A percentile compares a stretch with the other conserved stretches of the same genome.
These are phyloP conservation scores for Kalmusia sp. DNA, from an alignment of 2,329 filamentous ascomycete species.

Conservation along the genomic window DNA sequence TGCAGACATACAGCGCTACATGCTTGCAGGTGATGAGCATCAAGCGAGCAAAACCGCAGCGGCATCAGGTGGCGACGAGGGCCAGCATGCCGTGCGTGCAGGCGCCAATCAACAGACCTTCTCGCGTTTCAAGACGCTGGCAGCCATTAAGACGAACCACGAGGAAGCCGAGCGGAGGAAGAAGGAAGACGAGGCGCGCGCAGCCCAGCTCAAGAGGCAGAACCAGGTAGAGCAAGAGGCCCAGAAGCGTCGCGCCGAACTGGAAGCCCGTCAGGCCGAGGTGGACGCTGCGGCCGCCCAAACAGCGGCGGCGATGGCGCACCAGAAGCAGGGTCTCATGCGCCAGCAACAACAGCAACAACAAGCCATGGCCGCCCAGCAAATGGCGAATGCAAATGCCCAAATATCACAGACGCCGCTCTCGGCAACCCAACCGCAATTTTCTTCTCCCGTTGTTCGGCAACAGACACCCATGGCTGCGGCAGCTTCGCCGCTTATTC, in stretches of 20 bases:
- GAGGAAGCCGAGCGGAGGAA: conserved; percentile 69
- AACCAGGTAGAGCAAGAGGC: conserved; percentile 43
- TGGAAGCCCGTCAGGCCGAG: conserved; percentile 38
- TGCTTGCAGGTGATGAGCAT: conserved; percentile 90
- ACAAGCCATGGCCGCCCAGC: conserved; percentile 37
- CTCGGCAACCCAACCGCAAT: conserved; percentile 64
- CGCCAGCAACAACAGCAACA: conserved; percentile 58
- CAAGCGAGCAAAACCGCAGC: conserved; percentile 65
- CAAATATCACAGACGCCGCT: conserved; percentile 55
- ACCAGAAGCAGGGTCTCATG: conserved; percentile 41
- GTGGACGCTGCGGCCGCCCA: conserved; percentile 21
- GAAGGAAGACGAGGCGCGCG: conserved; percentile 57
- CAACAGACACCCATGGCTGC: conserved; percentile 55
- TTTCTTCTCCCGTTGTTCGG: conserved; percentile 68
- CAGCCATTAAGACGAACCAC: conserved; percentile 80
- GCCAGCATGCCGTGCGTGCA: conserved; percentile 59
- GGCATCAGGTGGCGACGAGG: conserved; percentile 73
- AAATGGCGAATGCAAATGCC: conserved; percentile 29
- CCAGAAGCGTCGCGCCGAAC: conserved; percentile 43
- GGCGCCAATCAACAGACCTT: conserved; percentile 85
- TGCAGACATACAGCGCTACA: conserved; percentile 86
- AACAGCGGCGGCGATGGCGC: conserved; percentile 20
- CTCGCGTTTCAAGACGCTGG: conserved; percentile 89
- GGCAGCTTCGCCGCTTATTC: conserved; percentile 52
- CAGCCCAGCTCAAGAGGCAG: conserved; percentile 49